Percentiles rank a stretch among this genome's conserved stretches.
Conservation (phyloP, 371 early-diverging fungal genomes). For the Apophysomyces ossiformis region DNA sequence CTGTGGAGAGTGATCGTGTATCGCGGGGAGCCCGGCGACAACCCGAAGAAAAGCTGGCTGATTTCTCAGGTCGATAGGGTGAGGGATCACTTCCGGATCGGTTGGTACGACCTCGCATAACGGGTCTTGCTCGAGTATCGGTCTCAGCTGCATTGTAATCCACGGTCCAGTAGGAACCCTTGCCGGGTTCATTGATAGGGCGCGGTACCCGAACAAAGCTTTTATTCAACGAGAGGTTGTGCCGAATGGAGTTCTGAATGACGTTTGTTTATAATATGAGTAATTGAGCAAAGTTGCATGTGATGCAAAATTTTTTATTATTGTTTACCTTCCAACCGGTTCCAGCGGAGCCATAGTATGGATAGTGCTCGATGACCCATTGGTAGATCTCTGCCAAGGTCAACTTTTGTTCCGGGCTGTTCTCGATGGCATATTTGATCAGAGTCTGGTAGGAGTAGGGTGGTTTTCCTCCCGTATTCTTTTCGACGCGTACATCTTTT, state of each 20-base stretch:
- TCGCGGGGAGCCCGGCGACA: constrained; percentile 22
- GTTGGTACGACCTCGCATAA: constrained; percentile 27
- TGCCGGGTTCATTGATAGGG: constrained; percentile 91
- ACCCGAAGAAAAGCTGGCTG: constrained; percentile 18
- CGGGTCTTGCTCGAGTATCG: constrained; percentile 16
- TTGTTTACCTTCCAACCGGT: constrained; percentile 77
- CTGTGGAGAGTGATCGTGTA: constrained; percentile 29
- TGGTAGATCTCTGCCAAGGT: constrained; percentile 90
- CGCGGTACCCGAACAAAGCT: constrained; percentile 92
- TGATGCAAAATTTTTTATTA: neutral
- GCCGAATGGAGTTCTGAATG: constrained; percentile 93
- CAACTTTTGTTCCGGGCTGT: constrained; percentile 68
- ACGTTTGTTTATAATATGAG: constrained; percentile 1
- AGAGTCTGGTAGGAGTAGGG: constrained; percentile 87
- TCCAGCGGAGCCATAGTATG: constrained; percentile 75
- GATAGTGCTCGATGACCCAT: constrained; percentile 78
- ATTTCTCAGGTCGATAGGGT: constrained; percentile 35
- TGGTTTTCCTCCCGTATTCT: constrained; percentile 57
- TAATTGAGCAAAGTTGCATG: neutral
- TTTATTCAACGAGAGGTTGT: constrained; percentile 97
- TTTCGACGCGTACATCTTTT: constrained; percentile 8
- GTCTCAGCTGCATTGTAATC: constrained; percentile 53
- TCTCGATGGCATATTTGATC: constrained; percentile 85
- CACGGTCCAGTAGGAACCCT: constrained; percentile 95
- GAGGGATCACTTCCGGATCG: constrained; percentile 41